Evolutionary conservation across 495 filamentous ascomycete species (phyloP).

Genomic region (Neurospora africana): DNA sequence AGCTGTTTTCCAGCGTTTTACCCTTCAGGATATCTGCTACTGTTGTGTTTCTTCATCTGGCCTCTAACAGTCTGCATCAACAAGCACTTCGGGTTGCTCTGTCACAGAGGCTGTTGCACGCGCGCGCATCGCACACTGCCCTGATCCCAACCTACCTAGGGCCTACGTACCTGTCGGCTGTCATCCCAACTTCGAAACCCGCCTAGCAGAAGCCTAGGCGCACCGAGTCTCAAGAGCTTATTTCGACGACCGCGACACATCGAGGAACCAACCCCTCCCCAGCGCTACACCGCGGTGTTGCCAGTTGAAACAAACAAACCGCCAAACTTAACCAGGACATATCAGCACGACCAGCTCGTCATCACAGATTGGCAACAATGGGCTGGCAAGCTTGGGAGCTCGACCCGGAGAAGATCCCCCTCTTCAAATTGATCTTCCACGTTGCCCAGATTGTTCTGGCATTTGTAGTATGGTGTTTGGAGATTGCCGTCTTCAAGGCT

Average conservation of each 20-base stretch:
- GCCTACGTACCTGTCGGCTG: not conserved
- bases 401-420: slow-evolving; percentile 41
- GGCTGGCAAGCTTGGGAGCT: slow-evolving; percentile 35
- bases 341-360: not conserved
- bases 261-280: not conserved
- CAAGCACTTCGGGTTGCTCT: not conserved
- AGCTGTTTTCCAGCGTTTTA: not conserved
- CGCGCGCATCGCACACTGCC: not conserved
- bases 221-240: not conserved
- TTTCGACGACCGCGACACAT: not conserved
- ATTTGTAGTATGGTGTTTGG: slow-evolving; percentile 61
- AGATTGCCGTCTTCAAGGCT: slow-evolving; percentile 59
- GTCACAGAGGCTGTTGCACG: not conserved
- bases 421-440: slow-evolving; percentile 48
- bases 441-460: slow-evolving; percentile 53
- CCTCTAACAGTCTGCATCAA: not conserved
- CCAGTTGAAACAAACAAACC: not conserved
- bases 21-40: not conserved
- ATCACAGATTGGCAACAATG: slow-evolving; percentile 10
- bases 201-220: not conserved
- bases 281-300: not conserved
- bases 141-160: not conserved
- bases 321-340: not conserved
- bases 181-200: not conserved
- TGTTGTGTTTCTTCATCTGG: not conserved